A percentile compares a stretch with the other conserved stretches of the same genome.
Evolutionary conservation across 768 basidiomycete genomes (phyloP).

Genomic region (Mycena leptocephala): DNA sequence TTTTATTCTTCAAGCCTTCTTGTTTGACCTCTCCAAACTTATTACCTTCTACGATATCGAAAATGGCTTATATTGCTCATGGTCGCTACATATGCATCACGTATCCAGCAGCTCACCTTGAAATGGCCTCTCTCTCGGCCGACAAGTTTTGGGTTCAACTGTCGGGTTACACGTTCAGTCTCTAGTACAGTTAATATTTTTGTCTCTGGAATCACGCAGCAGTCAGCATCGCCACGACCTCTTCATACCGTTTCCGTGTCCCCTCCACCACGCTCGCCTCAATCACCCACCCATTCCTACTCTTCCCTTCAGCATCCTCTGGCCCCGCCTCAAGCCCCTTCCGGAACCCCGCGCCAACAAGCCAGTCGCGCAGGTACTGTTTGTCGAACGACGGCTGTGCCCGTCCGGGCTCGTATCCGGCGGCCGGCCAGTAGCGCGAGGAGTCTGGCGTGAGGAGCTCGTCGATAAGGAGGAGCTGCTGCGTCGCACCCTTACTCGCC

Average conservation of each 20-base stretch:
- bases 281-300: slow-evolving; percentile 84
- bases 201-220: neutral
- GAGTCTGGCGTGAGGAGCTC: slow-evolving; percentile 99
- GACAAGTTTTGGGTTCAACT: no score
- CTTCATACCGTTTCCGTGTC: slow-evolving; percentile 85
- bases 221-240: slow-evolving; percentile 78
- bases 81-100: no score
- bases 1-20: no score
- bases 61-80: no score
- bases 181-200: neutral
- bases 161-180: no score
- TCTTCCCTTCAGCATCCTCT: slow-evolving; percentile 58
- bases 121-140: no score
- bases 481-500: slow-evolving; percentile 42
- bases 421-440: slow-evolving; percentile 95
- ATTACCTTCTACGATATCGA: no score
- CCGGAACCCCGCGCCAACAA: slow-evolving; percentile 80
- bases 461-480: slow-evolving; percentile 89
- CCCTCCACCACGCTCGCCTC: slow-evolving; percentile 83
- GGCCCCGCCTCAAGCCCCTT: slow-evolving; percentile 87
- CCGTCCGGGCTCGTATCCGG: slow-evolving; percentile 79
- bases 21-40: no score
- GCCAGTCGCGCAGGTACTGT: slow-evolving; percentile 95
- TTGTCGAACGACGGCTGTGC: slow-evolving; percentile 96
- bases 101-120: no score